A percentile compares a stretch with the other conserved stretches of the same genome.
Evolutionary conservation across 345 rosid species (phyloP).

Genomic region (Euclidium syriacum): DNA sequence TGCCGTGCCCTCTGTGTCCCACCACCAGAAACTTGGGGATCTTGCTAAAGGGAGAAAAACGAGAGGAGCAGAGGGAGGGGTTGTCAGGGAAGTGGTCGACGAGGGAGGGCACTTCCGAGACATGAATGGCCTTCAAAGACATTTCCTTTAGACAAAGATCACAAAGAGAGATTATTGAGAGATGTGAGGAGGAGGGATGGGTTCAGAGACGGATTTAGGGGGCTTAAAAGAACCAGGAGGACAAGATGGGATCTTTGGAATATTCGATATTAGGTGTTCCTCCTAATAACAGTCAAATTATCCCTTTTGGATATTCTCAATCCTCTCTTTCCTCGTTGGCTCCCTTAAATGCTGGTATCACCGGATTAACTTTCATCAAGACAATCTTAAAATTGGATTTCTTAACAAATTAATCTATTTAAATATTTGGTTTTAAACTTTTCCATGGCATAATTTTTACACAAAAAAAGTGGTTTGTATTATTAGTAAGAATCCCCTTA

Average conservation of each 20-base stretch:
- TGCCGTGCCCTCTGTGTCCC: constrained; percentile 90
- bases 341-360: no score
- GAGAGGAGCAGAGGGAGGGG: constrained; percentile 41
- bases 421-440: no score
- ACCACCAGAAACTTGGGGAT: constrained; percentile 65
- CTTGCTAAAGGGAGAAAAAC: constrained; percentile 34
- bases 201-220: not conserved
- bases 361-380: no score
- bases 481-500: no score
- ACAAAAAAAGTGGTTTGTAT: no score
- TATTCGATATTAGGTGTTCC: constrained; percentile 14
- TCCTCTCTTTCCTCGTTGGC: constrained; percentile 10
- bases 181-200: not conserved
- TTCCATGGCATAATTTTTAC: no score
- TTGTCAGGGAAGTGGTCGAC: constrained; percentile 61
- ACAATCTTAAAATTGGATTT: no score
- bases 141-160: constrained; percentile 4
- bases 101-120: constrained; percentile 68
- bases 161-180: not conserved
- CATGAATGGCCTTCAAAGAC: constrained; percentile 87
- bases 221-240: not conserved
- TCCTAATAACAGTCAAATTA: constrained; percentile 14
- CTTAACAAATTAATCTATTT: no score
- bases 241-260: constrained; percentile 16
- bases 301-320: constrained; percentile 29